phyloP scores from a whole-genome alignment of 345 rosid species.

The Clarkia xantiana region DNA sequence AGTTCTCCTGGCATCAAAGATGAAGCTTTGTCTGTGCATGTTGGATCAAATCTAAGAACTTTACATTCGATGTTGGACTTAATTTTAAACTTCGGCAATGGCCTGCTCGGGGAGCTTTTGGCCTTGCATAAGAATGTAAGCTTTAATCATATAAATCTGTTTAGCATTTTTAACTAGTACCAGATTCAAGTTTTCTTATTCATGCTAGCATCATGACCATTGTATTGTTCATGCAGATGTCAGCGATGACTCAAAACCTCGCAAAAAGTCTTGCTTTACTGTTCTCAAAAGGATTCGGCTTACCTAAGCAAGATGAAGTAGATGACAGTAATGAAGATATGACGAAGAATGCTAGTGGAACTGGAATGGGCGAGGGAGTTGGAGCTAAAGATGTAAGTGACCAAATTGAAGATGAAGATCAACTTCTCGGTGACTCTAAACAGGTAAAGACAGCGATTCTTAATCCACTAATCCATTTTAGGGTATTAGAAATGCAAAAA shows the following conservation, averaged over 20 bases:
- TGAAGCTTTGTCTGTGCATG: conserved; percentile 15
- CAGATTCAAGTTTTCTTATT: no score
- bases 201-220: not conserved
- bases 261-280: conserved; percentile 55
- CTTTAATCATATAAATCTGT: not conserved
- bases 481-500: no score
- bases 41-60: conserved; percentile 38
- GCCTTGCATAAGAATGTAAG: conserved; percentile 58
- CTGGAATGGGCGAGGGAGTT: conserved; percentile 87
- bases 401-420: conserved; percentile 84
- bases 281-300: conserved; percentile 68
- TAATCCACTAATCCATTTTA: no score
- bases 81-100: conserved; percentile 37
- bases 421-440: conserved; percentile 49
- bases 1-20: conserved; percentile 18
- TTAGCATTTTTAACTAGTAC: not conserved
- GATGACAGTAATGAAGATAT: conserved; percentile 33
- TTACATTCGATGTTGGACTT: conserved; percentile 37
- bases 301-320: conserved; percentile 39
- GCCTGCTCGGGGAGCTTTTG: conserved; percentile 54
- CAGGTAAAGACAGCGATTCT: conserved; percentile 27
- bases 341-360: conserved; percentile 56
- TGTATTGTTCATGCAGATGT: conserved; percentile 35
- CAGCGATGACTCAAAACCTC: conserved; percentile 58
- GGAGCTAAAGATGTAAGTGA: conserved; percentile 81